Base-by-base conservation (phyloP, 208 protist genomes). In the Angomonas ambiguus region DNA sequence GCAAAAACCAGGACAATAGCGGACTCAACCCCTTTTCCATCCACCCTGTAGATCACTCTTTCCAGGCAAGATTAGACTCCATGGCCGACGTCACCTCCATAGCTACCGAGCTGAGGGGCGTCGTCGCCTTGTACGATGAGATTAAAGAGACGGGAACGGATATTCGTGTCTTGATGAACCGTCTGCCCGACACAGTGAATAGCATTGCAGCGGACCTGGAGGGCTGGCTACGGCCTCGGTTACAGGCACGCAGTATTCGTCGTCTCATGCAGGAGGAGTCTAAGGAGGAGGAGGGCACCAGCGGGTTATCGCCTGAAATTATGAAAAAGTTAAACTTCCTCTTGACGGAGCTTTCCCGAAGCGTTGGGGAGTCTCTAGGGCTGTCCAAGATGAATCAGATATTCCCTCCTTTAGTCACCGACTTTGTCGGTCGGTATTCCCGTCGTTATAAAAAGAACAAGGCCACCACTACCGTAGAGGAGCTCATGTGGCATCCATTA, bases 121-220 rank as follows among this genome's bases (percentile, higher is more conserved):
- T 78, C 24, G 28, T 85, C 22, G 61, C 67, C 41, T 75, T 91
- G 49, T 79, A 78, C 66, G 70, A 83, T 28, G 78, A 82, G 53
- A 73, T 82, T 60, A 76, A 79, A 35, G 57, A 76, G 25, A 27
- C 32, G 25, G 41, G 71, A 25, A 53, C 79, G 24, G 76, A 83
- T 41, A 62, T 91, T 25, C 71, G 71, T 41, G 74, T 71, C 27
- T 49, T 82, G 33, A 61, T 82, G 16, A 55, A 71, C 51, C 71
- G 79, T 49, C 51, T 62, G 11, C 74, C 76, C 0, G 27, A 78
- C 24, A 58, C 85, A 56, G 32, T 91, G 24, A 51, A 61, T 27
- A 0, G 67, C 11, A 34, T 87, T 3, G 69, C 79, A 0, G 30
- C 55, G 1, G 5, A 33, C 35, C 51, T 83, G 59, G 30, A 62